Evolutionary conservation across 139 green algal genomes (phyloP).

Genomic region (Zygnema cylindricum): DNA sequence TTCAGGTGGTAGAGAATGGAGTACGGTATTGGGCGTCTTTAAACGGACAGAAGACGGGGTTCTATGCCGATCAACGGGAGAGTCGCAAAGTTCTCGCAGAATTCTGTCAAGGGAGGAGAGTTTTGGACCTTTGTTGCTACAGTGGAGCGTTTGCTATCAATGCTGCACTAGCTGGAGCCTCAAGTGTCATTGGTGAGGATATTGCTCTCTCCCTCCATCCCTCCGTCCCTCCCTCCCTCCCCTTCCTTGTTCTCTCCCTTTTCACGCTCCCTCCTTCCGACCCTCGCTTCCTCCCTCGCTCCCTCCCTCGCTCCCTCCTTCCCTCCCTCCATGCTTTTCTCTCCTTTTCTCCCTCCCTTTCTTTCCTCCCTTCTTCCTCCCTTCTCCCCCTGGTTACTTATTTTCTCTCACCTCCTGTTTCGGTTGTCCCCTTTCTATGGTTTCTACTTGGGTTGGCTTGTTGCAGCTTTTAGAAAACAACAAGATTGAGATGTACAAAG

Average conservation of each 20-base stretch:
- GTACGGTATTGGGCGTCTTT: slow-evolving; percentile 50
- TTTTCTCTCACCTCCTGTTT: neutral
- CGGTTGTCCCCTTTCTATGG: neutral
- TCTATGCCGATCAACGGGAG: slow-evolving; percentile 76
- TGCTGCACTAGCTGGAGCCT: slow-evolving; percentile 69
- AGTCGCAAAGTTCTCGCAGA: slow-evolving; percentile 74
- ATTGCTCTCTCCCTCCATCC: too few species aligned
- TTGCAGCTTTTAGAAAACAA: too few species aligned
- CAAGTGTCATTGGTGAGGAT: slow-evolving; percentile 65
- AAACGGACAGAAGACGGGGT: slow-evolving; percentile 62
- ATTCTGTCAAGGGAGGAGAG: slow-evolving; percentile 66
- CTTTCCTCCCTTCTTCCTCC: too few species aligned
- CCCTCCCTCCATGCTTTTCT: too few species aligned
- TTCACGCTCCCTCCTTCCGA: too few species aligned
- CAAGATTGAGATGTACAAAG: too few species aligned
- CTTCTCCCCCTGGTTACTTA: neutral
- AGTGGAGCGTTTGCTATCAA: slow-evolving; percentile 67
- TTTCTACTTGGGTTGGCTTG: neutral
- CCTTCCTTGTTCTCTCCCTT: too few species aligned
- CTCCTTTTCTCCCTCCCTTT: too few species aligned
- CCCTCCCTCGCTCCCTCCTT: too few species aligned
- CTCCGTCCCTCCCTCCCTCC: too few species aligned
- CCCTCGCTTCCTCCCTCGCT: too few species aligned
- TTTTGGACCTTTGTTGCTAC: slow-evolving; percentile 94
- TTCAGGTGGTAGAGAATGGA: slow-evolving; percentile 59